These are phyloP conservation scores for Fusarium sp. DNA, from an alignment of 2,329 filamentous ascomycete genomes.

Conservation along the genomic window DNA sequence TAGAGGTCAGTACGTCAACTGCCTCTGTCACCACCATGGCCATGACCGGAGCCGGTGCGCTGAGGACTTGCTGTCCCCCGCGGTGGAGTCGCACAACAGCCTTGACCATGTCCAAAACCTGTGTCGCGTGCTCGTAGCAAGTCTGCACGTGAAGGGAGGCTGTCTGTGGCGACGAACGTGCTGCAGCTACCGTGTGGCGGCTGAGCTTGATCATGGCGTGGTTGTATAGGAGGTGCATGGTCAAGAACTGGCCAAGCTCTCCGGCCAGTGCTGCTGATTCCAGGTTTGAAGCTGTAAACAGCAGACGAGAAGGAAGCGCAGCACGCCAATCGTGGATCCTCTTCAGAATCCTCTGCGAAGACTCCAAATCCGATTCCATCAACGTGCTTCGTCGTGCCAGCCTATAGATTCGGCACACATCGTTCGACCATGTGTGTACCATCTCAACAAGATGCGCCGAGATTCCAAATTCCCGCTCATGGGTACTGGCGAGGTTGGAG, in stretches of 20 bases:
- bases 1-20: constrained; percentile 74
- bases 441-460: constrained; percentile 74
- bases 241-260: constrained; percentile 69
- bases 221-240: constrained; percentile 76
- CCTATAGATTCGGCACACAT: constrained; percentile 68
- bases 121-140: constrained; percentile 64
- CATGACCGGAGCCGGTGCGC: constrained; percentile 69
- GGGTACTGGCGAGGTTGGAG: constrained; percentile 33
- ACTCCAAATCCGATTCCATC: constrained; percentile 44
- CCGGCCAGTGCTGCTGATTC: constrained; percentile 65
- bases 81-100: constrained; percentile 54
- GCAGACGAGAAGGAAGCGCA: constrained; percentile 66
- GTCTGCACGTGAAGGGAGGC: constrained; percentile 59
- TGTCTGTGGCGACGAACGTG: constrained; percentile 53
- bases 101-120: constrained; percentile 62
- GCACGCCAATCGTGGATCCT: constrained; percentile 69
- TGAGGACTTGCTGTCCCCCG: constrained; percentile 46
- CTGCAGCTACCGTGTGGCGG: constrained; percentile 63
- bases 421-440: constrained; percentile 73
- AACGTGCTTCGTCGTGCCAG: constrained; percentile 47
- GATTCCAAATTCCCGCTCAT: constrained; percentile 55
- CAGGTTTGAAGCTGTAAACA: constrained; percentile 68
- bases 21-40: constrained; percentile 73
- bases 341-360: constrained; percentile 60
- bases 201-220: constrained; percentile 73